phyloP scores from a whole-genome alignment of 495 filamentous ascomycete species.

The Xylaria nigripes region DNA sequence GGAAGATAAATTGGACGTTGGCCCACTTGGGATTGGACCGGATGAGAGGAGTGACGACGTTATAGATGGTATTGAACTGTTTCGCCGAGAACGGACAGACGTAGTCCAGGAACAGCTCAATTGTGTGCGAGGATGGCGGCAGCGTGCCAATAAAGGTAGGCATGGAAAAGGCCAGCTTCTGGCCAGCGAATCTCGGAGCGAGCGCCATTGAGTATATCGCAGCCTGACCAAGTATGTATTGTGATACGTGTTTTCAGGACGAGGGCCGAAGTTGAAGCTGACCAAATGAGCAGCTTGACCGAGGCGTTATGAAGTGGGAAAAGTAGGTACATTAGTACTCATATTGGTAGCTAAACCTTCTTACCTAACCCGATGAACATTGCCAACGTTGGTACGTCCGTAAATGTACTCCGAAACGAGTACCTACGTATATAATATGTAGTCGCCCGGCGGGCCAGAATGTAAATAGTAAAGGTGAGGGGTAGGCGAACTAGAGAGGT shows the following conservation, averaged over 20 bases:
- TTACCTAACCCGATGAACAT: too few species aligned
- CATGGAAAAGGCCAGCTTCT: slow-evolving; percentile 44
- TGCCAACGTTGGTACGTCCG: too few species aligned
- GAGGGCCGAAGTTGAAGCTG: not conserved
- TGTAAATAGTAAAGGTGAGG: too few species aligned
- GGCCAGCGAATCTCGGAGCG: slow-evolving; percentile 67
- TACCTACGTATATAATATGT: too few species aligned
- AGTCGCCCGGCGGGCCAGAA: too few species aligned
- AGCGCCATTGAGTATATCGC: slow-evolving; percentile 53
- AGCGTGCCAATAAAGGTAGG: slow-evolving; percentile 25
- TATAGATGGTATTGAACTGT: slow-evolving; percentile 65
- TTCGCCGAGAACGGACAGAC: slow-evolving; percentile 63
- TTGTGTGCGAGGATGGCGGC: slow-evolving; percentile 53
- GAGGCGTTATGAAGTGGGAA: too few species aligned
- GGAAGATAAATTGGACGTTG: slow-evolving; percentile 65
- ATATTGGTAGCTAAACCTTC: too few species aligned
- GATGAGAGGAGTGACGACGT: slow-evolving; percentile 48
- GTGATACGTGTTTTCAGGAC: not conserved
- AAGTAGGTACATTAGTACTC: too few species aligned
- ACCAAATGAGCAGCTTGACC: too few species aligned
- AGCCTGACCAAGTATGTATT: not conserved
- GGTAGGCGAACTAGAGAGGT: too few species aligned
- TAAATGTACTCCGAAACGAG: too few species aligned
- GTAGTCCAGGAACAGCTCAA: slow-evolving; percentile 82
- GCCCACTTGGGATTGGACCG: slow-evolving; percentile 44